These are phyloP conservation scores for Syncephalastrum sp. DNA, from an alignment of 371 early-diverging fungal species.

Conservation along the genomic window DNA sequence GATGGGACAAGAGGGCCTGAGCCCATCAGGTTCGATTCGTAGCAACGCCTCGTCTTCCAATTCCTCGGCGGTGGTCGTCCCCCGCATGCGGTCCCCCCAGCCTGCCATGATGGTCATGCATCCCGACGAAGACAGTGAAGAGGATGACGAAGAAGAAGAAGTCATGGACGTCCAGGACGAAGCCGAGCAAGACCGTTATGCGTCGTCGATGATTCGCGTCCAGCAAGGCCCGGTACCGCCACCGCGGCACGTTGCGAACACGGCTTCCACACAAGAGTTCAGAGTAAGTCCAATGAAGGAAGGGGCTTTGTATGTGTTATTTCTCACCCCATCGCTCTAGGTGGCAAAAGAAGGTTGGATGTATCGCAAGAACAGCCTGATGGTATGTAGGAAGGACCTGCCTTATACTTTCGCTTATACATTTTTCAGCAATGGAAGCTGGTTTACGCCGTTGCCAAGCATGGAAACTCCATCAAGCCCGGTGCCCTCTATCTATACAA, in stretches of 20 bases:
- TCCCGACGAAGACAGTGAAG: slow-evolving; percentile 3
- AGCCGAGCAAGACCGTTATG: background rate
- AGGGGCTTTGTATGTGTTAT: background rate
- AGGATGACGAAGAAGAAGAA: slow-evolving; percentile 10
- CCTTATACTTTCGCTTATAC: background rate
- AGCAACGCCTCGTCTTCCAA: slow-evolving; percentile 10
- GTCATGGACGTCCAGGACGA: background rate
- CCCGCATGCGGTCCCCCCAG: background rate
- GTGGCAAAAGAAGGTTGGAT: slow-evolving; percentile 52
- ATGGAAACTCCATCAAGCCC: slow-evolving; percentile 49
- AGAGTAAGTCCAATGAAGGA: slow-evolving; percentile 14
- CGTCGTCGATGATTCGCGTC: background rate
- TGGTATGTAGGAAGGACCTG: slow-evolving; percentile 27
- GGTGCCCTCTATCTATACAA: slow-evolving; percentile 48
- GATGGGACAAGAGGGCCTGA: slow-evolving; percentile 18
- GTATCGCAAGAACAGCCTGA: slow-evolving; percentile 37
- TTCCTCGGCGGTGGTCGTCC: background rate
- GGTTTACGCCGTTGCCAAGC: slow-evolving; percentile 54
- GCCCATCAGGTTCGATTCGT: slow-evolving; percentile 13
- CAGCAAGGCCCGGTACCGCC: background rate
- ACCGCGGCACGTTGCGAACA: slow-evolving; percentile 5
- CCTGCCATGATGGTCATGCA: background rate
- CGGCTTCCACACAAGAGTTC: slow-evolving; percentile 24
- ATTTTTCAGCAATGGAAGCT: slow-evolving; percentile 43
- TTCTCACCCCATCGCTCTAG: slow-evolving; percentile 13